Conservation (phyloP, 192 early-diverging fungal species). For the Spizellomyces punctatus region DNA sequence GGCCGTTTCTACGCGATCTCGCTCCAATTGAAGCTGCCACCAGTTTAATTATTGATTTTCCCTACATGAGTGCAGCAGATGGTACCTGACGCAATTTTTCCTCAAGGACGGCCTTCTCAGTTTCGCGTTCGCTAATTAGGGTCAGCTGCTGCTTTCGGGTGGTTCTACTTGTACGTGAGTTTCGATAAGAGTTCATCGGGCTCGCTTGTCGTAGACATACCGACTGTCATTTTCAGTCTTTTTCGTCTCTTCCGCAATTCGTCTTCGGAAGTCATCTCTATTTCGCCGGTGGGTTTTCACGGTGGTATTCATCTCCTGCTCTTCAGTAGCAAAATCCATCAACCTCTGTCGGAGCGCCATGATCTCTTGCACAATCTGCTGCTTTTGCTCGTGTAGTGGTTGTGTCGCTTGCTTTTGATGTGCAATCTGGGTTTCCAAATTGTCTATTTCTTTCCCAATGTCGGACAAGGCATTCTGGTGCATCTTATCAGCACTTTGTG, state of each 20-base stretch:
- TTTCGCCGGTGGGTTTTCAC: background rate
- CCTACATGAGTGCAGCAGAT: background rate
- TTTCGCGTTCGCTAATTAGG: constrained; percentile 5
- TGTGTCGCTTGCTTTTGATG: constrained; percentile 12
- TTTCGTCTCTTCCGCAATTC: constrained; percentile 50
- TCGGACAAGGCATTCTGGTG: too few species aligned
- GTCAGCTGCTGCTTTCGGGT: constrained; percentile 19
- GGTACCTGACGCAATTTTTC: constrained; percentile 4
- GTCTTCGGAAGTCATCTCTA: constrained; percentile 27
- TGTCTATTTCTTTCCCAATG: constrained; percentile 1
- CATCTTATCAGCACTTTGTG: too few species aligned
- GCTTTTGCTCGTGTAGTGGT: background rate
- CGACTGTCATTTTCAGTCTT: constrained; percentile 23
- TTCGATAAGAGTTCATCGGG: too few species aligned
- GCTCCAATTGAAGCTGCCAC: constrained; percentile 21
- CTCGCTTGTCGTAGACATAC: background rate
- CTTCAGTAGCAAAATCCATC: constrained; percentile 46
- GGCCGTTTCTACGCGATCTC: constrained; percentile 31
- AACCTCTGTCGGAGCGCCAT: constrained; percentile 3
- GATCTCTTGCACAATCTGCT: background rate
- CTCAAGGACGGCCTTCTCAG: background rate
- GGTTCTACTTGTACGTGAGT: background rate
- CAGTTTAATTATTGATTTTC: background rate
- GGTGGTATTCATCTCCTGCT: constrained; percentile 46
- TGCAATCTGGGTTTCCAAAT: constrained; percentile 3